A percentile compares a stretch with the other conserved stretches of the same genome.
phyloP scores from a whole-genome alignment of 1,139 yeast species.

The Debaryomyces subglobosus region DNA sequence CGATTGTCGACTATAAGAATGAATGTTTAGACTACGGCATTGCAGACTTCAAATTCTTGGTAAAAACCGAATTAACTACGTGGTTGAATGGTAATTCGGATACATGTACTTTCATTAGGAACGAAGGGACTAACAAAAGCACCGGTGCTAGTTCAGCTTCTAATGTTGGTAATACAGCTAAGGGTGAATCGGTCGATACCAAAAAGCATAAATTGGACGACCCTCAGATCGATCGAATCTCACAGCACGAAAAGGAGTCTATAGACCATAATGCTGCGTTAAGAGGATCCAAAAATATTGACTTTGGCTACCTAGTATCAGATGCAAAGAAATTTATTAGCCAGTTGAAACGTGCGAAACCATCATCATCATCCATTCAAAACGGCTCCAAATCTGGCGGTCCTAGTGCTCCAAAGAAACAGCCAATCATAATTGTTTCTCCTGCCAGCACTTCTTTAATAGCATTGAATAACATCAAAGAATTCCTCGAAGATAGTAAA shows the following conservation, averaged over 20 bases:
- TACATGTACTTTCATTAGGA: conserved; percentile 52
- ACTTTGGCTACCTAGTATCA: conserved; percentile 71
- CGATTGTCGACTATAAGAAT: conserved; percentile 80
- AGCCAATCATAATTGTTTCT: conserved; percentile 90
- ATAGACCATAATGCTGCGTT: conserved; percentile 80
- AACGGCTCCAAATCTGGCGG: conserved; percentile 13
- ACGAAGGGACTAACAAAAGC: conserved; percentile 17
- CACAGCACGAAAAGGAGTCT: conserved; percentile 64
- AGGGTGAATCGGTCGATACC: conserved; percentile 16
- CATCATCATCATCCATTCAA: conserved; percentile 16
- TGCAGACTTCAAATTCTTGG: conserved; percentile 78
- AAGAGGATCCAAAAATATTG: conserved; percentile 75
- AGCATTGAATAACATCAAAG: conserved; percentile 79
- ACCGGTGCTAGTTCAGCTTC: conserved; percentile 11
- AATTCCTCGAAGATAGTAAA: conserved; percentile 76
- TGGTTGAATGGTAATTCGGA: conserved; percentile 76
- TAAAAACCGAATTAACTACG: conserved; percentile 79
- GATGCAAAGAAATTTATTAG: conserved; percentile 69
- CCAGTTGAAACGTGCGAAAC: conserved; percentile 50
- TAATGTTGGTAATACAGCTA: conserved; percentile 10
- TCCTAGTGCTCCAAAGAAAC: conserved; percentile 45
- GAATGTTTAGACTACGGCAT: conserved; percentile 68
- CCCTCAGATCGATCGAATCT: conserved; percentile 57
- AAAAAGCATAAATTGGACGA: conserved; percentile 45
- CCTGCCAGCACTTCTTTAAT: conserved; percentile 93